Percentiles rank a stretch among this genome's conserved stretches.
Conservation (phyloP, 2,329 filamentous ascomycete genomes). For the Talaromyces pinophilus region DNA sequence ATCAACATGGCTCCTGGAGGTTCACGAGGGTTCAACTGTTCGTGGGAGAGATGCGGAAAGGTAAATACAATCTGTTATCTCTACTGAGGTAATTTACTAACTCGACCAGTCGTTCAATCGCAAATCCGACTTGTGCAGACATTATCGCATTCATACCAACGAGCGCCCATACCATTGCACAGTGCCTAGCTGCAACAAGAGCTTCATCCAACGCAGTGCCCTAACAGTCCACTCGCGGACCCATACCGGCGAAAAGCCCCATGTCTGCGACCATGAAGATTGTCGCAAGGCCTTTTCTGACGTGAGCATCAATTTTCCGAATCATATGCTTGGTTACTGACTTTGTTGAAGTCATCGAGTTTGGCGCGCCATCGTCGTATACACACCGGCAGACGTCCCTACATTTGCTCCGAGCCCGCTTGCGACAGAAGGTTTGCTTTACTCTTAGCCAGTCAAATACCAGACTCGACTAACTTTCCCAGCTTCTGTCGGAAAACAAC, state of each 20-base stretch:
- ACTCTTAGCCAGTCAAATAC: not conserved
- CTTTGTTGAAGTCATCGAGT: constrained; percentile 39
- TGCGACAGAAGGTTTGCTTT: constrained; percentile 41
- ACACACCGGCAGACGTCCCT: constrained; percentile 44
- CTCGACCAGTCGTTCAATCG: constrained; percentile 48
- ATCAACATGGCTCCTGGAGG: constrained; percentile 38
- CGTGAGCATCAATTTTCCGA: constrained; percentile 33
- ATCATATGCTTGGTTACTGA: constrained; percentile 19
- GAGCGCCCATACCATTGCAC: constrained; percentile 51
- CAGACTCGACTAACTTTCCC: constrained; percentile 6
- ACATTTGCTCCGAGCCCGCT: constrained; percentile 43
- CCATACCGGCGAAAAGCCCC: constrained; percentile 49
- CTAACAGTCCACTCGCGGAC: constrained; percentile 50
- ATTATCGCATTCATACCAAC: constrained; percentile 52
- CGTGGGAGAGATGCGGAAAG: constrained; percentile 48
- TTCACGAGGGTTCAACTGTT: constrained; percentile 48
- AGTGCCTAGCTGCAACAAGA: constrained; percentile 49
- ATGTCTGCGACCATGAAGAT: constrained; percentile 46
- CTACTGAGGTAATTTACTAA: constrained; percentile 14
- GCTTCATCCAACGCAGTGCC: constrained; percentile 52
- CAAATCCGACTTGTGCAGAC: constrained; percentile 51
- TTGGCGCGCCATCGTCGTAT: constrained; percentile 44
- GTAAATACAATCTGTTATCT: constrained; percentile 29
- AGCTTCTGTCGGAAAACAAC: constrained; percentile 47
- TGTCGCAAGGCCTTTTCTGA: constrained; percentile 49